Evolutionary conservation across 352 stramenopile species (phyloP), one percentile per base, ranked within the genome.

Genomic region (Phytophthora citrophthora): DNA sequence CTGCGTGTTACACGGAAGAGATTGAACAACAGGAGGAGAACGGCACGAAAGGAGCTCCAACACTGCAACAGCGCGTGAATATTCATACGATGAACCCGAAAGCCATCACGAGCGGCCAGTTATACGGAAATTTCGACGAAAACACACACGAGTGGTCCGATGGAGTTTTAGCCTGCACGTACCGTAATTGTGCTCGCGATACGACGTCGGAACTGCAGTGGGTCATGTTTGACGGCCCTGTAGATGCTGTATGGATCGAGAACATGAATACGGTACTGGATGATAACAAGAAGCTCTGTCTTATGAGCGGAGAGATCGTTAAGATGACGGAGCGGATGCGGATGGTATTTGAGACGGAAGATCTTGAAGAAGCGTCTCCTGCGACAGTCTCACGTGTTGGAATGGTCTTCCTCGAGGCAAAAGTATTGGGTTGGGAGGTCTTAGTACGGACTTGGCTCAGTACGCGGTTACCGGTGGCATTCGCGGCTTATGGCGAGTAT

Each of bases 301-400:
- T 98, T 6, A 98, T 98, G 90, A 96, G 85, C 49, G 94, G 94
- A 5, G 94, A 98, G 65, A 98, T 98, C 64, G 94, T 98, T 24
- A 96, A 95, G 23, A 98, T 98, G 94, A 97, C 87, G 7, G 89
- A 97, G 15, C 76, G 85, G 7, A 98, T 98, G 93, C 88, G 83
- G n/a, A 98, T 98, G 89, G 97, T 98, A 68, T 98, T 98, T 60
- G 94, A 98, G 66, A 95, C 93, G 0, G 95, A 97, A 62, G 93
- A 98, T 49, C 75, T 98, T 0, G 85, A 93, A 54, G 86, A 93
- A 34, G 89, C 89, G 1, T 95, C 83, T 0, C 88, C 87, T 5
- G 94, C 94, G 12, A 98, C 94, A 0, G 93, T 98, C 26, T 97
- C 90, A 29, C 85, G 94, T 18, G 94, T 96, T 23, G 94, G 94